Conservation (phyloP, 1,139 yeast species). For the Entelexis paramagnoliae region DNA sequence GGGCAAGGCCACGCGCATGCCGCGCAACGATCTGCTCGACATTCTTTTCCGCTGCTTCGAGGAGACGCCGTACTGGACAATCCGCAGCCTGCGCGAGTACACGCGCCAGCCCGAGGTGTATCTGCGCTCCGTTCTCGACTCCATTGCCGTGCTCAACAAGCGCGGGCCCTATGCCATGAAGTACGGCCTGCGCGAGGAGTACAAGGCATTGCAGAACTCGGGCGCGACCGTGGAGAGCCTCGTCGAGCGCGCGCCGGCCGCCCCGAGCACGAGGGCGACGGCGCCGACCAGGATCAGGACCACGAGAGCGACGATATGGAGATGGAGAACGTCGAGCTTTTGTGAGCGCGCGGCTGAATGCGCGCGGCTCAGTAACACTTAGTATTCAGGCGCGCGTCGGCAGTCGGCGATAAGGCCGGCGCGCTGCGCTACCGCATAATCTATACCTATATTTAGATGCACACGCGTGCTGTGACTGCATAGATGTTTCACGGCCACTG, state of each 20-base stretch:
- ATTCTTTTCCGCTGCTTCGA: slow-evolving; percentile 79
- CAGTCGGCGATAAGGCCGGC: too few relatives aligned
- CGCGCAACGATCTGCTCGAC: slow-evolving; percentile 83
- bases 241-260: slow-evolving; percentile 19
- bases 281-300: slow-evolving; percentile 25
- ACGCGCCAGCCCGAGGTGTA: slow-evolving; percentile 94
- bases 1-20: slow-evolving; percentile 90
- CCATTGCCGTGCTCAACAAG: slow-evolving; percentile 79
- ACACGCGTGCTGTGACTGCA: too few relatives aligned
- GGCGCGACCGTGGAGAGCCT: slow-evolving; percentile 23
- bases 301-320: slow-evolving; percentile 27
- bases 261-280: slow-evolving; percentile 22
- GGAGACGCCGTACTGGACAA: slow-evolving; percentile 93
- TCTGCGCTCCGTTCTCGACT: slow-evolving; percentile 79
- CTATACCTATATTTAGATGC: too few relatives aligned
- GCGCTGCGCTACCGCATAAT: too few relatives aligned
- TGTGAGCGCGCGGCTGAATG: too few relatives aligned
- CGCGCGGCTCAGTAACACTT: too few relatives aligned
- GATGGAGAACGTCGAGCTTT: slow-evolving; percentile 23
- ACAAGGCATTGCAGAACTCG: slow-evolving; percentile 37
- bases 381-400: too few relatives aligned
- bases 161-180: slow-evolving; percentile 94
- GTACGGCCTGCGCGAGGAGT: slow-evolving; percentile 83
- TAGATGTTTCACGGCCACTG: background rate
- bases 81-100: slow-evolving; percentile 87